Evolutionary conservation across 2,329 filamentous ascomycete species (phyloP).

Genomic region (Venturiaceae sp.): DNA sequence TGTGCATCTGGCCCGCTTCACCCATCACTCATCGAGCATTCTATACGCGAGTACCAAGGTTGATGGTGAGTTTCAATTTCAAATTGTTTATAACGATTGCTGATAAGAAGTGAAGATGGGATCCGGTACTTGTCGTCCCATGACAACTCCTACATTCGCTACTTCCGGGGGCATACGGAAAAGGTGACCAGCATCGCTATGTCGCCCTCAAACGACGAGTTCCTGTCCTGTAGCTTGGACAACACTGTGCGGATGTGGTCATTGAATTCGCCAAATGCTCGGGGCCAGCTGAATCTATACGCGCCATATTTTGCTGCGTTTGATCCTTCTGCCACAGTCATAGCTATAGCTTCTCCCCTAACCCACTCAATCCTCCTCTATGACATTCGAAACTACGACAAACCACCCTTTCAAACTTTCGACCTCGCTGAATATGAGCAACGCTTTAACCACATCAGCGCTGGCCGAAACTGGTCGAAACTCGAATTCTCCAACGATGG

Average conservation of each 20-base stretch:
- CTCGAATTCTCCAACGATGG: constrained; percentile 96
- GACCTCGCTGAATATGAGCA: constrained; percentile 62
- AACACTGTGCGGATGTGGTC: constrained; percentile 91
- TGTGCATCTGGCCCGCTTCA: constrained; percentile 87
- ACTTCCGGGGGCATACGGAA: constrained; percentile 84
- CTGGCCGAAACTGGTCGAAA: constrained; percentile 68
- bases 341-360: constrained; percentile 76
- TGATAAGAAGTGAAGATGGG: constrained; percentile 46
- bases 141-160: constrained; percentile 92
- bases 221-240: constrained; percentile 85
- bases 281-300: constrained; percentile 71
- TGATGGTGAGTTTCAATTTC: constrained; percentile 49
- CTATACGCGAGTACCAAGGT: constrained; percentile 94
- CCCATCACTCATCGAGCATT: constrained; percentile 81
- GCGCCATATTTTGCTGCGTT: constrained; percentile 78
- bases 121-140: constrained; percentile 84
- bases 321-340: constrained; percentile 85
- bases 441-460: constrained; percentile 32
- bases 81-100: neutral
- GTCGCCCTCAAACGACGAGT: constrained; percentile 79
- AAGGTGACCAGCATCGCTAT: constrained; percentile 76
- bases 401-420: constrained; percentile 77
- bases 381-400: constrained; percentile 88
- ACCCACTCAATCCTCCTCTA: constrained; percentile 79
- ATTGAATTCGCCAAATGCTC: constrained; percentile 66